Base-by-base conservation (phyloP, 2,329 filamentous ascomycete genomes). In the Didymella arachidicola region DNA sequence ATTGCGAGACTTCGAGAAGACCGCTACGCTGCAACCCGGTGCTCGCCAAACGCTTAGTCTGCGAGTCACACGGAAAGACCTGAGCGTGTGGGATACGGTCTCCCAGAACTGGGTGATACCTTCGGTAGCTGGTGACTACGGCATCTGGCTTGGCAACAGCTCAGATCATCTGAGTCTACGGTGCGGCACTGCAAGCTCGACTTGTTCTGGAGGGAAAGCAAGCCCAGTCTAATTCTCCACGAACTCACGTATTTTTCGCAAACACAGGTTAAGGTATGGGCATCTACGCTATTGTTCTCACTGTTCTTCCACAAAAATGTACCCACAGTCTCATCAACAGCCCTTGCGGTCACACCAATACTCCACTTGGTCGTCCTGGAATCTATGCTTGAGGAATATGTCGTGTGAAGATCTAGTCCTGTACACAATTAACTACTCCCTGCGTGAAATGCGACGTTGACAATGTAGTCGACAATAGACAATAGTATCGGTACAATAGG, bases 1-100 rank as follows among this genome's bases (percentile, higher is more conserved):
- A 69, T 79, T 90, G 5, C 80, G 88, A 18, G 86, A 87, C 5
- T 90, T 89, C 65, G 81, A 82, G 58, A 89, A 89, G 75, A 77
- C 87, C 34, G 52, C 51, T 6, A 71, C 71, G 16, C 70, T 90
- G 18, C 76, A 75, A 4, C 70, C 80, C 0, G 83, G 82, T 1
- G 80, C 82, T 53, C 80, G 74, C 2, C 74, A 79, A 34, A 82
- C 75, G 1, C 81, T 86, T 2, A 78, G 72, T 0, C 84, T 90
- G 64, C 75, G 79, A 14, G 70, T 91, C 30, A 83, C 80, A 34
- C 79, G 85, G 39, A 82, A 85, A 49, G 88, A 90, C 71, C 61
- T 91, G 38, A 88, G 86, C 65, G 83, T 87, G 56, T 90, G 88
- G 88, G 84, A 89, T 71, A 76, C 81, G 0, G 74, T 76, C 0